Conservation (phyloP, 1,284 basidiomycete species). For the Calocybe gambosa region DNA sequence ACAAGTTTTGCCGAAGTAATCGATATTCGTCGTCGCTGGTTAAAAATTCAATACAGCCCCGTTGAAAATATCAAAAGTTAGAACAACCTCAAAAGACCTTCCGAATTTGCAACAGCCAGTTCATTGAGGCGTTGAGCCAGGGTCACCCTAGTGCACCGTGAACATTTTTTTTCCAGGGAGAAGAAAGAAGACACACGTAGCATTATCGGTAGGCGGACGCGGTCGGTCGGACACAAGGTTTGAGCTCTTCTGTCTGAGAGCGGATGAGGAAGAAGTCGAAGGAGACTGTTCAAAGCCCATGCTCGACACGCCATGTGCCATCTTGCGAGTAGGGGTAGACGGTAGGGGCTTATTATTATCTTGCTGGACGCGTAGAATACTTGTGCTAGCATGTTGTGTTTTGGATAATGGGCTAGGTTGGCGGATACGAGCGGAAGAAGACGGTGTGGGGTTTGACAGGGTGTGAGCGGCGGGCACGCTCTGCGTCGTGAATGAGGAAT, state of each 20-base stretch:
- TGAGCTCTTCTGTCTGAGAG: conserved; percentile 16
- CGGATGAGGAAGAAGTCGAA: conserved; percentile 15
- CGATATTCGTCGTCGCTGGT: conserved; percentile 73
- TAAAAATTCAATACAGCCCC: neutral
- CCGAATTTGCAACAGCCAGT: conserved; percentile 67
- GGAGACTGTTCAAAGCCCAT: conserved; percentile 15
- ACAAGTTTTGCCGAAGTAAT: conserved; percentile 66
- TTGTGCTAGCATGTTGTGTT: conserved; percentile 17
- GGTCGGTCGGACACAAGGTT: conserved; percentile 18
- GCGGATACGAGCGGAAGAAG: conserved; percentile 19
- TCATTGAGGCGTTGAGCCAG: conserved; percentile 73
- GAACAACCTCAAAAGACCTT: conserved; percentile 67
- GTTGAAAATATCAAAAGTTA: neutral
- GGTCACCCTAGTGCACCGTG: conserved; percentile 41
- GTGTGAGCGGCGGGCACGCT: conserved; percentile 34
- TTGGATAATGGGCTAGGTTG: conserved; percentile 25
- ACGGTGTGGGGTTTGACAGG: conserved; percentile 23
- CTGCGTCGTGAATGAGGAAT: conserved; percentile 30
- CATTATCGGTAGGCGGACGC: conserved; percentile 48
- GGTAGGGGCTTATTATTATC: conserved; percentile 9
- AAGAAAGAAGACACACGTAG: conserved; percentile 50
- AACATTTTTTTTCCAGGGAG: neutral
- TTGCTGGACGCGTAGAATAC: conserved; percentile 14
- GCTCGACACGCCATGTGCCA: conserved; percentile 15
- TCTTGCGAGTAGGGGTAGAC: conserved; percentile 9